These are phyloP conservation scores for Alternaria sp. DNA, from an alignment of 2,329 filamentous ascomycete species.

Conservation along the genomic window DNA sequence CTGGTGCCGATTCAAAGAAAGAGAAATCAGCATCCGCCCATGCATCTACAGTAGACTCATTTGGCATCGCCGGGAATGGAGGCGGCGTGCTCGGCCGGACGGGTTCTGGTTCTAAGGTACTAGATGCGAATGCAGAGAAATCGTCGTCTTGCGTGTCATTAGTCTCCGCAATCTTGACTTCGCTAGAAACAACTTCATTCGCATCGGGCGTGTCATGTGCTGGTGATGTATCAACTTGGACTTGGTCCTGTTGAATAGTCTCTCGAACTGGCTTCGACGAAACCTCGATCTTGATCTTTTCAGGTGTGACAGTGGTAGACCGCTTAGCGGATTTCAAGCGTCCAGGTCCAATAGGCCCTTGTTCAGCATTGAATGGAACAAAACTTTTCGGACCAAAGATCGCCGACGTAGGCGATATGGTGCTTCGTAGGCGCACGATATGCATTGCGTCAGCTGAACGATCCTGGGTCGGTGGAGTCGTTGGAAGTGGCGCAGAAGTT, in stretches of 20 bases:
- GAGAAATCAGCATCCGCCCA: constrained; percentile 30
- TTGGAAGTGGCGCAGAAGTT: constrained; percentile 23
- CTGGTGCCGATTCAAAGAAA: constrained; percentile 42
- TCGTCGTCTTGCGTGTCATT: constrained; percentile 6
- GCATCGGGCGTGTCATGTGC: neutral
- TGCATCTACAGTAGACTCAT: constrained; percentile 17
- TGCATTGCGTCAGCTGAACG: constrained; percentile 31
- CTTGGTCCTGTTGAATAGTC: neutral
- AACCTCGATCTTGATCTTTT: constrained; percentile 14
- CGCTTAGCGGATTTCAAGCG: constrained; percentile 38
- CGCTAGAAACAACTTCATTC: neutral
- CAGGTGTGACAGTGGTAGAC: constrained; percentile 12
- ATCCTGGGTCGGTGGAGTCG: constrained; percentile 13
- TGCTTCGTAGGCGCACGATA: constrained; percentile 43
- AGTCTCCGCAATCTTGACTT: neutral
- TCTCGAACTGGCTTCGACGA: neutral
- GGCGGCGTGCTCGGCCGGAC: constrained; percentile 16
- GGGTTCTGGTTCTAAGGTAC: neutral
- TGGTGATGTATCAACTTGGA: neutral
- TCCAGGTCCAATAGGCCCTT: constrained; percentile 42
- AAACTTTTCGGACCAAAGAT: constrained; percentile 41
- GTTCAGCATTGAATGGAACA: constrained; percentile 33
- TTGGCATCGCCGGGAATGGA: neutral
- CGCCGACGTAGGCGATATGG: constrained; percentile 47
- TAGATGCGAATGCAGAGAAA: constrained; percentile 9